A percentile compares a stretch with the other conserved stretches of the same genome.
Conservation (phyloP, 2,329 filamentous ascomycete species). For the Ambrosiella cleistominuta region DNA sequence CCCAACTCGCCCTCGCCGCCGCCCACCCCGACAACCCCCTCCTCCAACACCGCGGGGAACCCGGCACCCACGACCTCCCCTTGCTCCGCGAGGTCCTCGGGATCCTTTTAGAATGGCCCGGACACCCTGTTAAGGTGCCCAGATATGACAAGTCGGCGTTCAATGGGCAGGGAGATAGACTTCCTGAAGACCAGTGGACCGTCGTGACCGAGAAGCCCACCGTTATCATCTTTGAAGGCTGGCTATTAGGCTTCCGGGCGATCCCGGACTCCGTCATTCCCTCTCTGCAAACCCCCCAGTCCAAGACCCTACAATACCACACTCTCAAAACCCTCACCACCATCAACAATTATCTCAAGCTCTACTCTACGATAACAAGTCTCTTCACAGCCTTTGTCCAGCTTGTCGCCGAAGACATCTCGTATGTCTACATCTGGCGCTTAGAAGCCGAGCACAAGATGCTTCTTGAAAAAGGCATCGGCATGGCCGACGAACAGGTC, state of each 20-base stretch:
- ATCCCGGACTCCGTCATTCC: constrained; percentile 34
- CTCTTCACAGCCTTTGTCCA: constrained; percentile 38
- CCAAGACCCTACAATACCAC: constrained; percentile 31
- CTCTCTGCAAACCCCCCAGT: constrained; percentile 29
- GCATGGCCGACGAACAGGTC: constrained; percentile 73
- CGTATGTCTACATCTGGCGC: constrained; percentile 72
- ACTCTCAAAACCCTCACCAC: constrained; percentile 31
- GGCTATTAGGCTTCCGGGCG: constrained; percentile 72
- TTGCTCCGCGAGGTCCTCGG: constrained; percentile 27
- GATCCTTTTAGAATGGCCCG: constrained; percentile 35
- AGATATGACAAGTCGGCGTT: constrained; percentile 72
- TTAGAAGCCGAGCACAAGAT: constrained; percentile 62
- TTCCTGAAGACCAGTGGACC: constrained; percentile 43
- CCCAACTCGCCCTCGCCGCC: constrained; percentile 47
- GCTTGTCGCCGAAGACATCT: constrained; percentile 50
- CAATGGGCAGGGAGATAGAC: constrained; percentile 58
- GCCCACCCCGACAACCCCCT: constrained; percentile 54
- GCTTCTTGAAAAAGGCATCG: constrained; percentile 45
- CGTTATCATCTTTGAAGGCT: constrained; percentile 73
- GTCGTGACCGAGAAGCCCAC: constrained; percentile 30
- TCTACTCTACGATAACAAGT: constrained; percentile 32
- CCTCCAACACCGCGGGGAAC: constrained; percentile 67
- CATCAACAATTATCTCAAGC: constrained; percentile 29
- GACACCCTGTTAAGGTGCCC: constrained; percentile 42
- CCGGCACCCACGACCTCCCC: constrained; percentile 61